phyloP scores from a whole-genome alignment of 164 flowering plant species.

The Dillenia turbinata region DNA sequence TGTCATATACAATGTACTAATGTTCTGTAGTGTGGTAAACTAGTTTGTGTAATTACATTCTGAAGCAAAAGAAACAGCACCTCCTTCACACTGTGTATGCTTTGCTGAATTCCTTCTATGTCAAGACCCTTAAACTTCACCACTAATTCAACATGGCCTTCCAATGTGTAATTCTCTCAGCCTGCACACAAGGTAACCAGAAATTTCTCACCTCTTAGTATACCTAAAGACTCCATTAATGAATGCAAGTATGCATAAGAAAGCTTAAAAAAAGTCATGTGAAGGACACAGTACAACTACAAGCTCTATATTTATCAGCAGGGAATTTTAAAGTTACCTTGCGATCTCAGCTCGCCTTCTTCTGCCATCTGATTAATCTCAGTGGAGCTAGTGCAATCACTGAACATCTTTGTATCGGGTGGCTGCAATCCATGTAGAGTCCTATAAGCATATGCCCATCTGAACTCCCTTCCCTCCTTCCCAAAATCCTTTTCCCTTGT shows the following conservation, averaged over 20 bases:
- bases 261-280: not conserved
- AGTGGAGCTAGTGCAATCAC: conserved; percentile 49
- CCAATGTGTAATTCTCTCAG: conserved; percentile 75
- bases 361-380: conserved; percentile 96
- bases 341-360: conserved; percentile 96
- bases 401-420: conserved; percentile 74
- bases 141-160: conserved; percentile 85
- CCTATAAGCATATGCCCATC: conserved; percentile 94
- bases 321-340: conserved; percentile 35
- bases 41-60: too few species aligned
- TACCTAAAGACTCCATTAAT: too few species aligned
- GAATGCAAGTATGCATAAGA: not conserved
- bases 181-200: conserved; percentile 28
- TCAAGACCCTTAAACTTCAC: conserved; percentile 80
- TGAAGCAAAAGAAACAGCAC: too few species aligned
- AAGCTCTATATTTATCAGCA: not conserved
- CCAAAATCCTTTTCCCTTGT: conserved; percentile 89
- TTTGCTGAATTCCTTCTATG: conserved; percentile 84
- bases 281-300: not conserved
- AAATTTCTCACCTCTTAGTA: too few species aligned
- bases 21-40: too few species aligned
- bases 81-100: conserved; percentile 67
- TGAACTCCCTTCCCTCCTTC: conserved; percentile 80
- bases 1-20: too few species aligned
- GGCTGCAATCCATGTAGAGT: conserved; percentile 84